Percentiles rank a stretch among this genome's conserved stretches.
Conservation (phyloP, 1,139 yeast species). For the Debaryomycetaceae sp. region DNA sequence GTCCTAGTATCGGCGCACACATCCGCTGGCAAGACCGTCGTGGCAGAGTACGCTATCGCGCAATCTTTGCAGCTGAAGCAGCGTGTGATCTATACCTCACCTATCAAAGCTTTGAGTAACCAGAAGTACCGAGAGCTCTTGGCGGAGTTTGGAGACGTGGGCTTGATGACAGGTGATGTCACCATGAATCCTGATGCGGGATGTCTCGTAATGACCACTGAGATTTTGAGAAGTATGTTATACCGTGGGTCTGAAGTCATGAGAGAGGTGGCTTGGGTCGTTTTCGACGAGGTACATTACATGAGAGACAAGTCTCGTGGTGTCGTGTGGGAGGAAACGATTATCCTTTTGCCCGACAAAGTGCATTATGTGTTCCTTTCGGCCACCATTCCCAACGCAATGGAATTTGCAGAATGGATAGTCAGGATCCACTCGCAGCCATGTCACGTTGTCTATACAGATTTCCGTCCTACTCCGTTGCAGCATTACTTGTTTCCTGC, state of each 20-base stretch:
- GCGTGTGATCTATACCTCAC: constrained; percentile 93
- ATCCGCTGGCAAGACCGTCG: constrained; percentile 98
- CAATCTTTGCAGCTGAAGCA: constrained; percentile 85
- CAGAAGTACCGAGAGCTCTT: constrained; percentile 90
- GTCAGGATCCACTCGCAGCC: constrained; percentile 93
- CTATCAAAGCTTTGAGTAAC: constrained; percentile 92
- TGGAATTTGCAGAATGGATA: constrained; percentile 98
- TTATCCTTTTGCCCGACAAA: constrained; percentile 88
- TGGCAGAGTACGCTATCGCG: constrained; percentile 97
- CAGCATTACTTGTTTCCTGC: constrained; percentile 97
- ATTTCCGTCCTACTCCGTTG: constrained; percentile 96
- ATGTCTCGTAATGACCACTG: constrained; percentile 96
- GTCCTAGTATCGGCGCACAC: constrained; percentile 97
- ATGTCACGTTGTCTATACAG: constrained; percentile 96
- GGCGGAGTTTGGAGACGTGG: constrained; percentile 92
- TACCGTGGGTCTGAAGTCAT: constrained; percentile 91
- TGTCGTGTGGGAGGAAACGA: constrained; percentile 99
- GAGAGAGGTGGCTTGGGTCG: constrained; percentile 95
- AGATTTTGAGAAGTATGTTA: constrained; percentile 84
- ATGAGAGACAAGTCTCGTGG: constrained; percentile 96
- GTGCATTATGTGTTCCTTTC: constrained; percentile 81
- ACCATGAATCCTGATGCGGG: constrained; percentile 96
- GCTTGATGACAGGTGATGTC: constrained; percentile 96
- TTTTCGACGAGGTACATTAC: constrained; percentile 93
- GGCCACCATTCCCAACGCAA: constrained; percentile 96